These are phyloP conservation scores for Salix koriyanagi DNA, from an alignment of 345 rosid genomes.

Conservation along the genomic window DNA sequence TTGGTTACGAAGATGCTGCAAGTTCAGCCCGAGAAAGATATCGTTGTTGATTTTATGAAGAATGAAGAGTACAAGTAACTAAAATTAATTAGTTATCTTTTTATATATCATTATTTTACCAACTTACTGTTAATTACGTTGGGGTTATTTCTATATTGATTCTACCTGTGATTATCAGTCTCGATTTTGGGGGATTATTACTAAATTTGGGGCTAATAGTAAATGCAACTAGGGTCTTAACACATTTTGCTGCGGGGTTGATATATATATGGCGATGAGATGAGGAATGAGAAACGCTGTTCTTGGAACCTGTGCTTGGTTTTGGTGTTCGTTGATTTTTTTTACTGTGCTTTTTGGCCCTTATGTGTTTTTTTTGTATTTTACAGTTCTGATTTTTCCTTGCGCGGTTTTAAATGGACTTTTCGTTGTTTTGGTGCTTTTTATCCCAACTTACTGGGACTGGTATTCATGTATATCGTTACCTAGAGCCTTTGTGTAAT, in stretches of 20 bases:
- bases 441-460: slow-evolving; percentile 81
- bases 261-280: background rate
- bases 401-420: background rate
- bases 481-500: slow-evolving; percentile 77
- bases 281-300: background rate
- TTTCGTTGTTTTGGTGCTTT: slow-evolving; percentile 46
- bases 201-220: too few species aligned
- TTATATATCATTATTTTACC: background rate
- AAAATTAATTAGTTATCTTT: background rate
- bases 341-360: background rate
- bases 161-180: background rate
- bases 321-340: background rate
- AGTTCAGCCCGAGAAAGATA: slow-evolving; percentile 90
- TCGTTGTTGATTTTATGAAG: slow-evolving; percentile 84
- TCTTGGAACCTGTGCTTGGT: background rate
- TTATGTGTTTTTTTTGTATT: background rate
- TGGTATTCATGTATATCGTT: slow-evolving; percentile 70
- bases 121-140: background rate
- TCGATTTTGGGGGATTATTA: background rate
- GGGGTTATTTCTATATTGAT: background rate
- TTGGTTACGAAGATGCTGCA: slow-evolving; percentile 85
- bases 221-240: too few species aligned
- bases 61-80: slow-evolving; percentile 88
- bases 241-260: too few species aligned
- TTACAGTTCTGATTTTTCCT: background rate